These are phyloP conservation scores for Aphanomyces cochlioides DNA, from an alignment of 352 stramenopile species.

Conservation along the genomic window DNA sequence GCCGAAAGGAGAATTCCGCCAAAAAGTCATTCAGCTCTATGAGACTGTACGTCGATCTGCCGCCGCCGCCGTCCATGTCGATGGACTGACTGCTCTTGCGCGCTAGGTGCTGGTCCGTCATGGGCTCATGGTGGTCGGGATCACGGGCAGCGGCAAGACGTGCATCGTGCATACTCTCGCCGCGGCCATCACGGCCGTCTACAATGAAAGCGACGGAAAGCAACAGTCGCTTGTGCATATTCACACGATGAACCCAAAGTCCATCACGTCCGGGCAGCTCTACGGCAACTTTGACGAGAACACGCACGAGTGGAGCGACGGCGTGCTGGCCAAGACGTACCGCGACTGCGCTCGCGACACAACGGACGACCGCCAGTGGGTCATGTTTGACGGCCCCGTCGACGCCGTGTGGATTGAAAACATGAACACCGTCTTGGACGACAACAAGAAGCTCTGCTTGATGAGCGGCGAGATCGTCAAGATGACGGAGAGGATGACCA, in stretches of 20 bases:
- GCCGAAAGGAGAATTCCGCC: slow-evolving; percentile 78
- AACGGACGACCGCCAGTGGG: slow-evolving; percentile 85
- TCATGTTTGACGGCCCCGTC: slow-evolving; percentile 92
- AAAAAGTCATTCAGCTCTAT: slow-evolving; percentile 93
- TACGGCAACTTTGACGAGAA: slow-evolving; percentile 94
- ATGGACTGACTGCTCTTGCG: background rate
- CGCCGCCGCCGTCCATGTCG: background rate
- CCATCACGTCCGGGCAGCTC: slow-evolving; percentile 90
- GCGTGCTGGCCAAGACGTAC: slow-evolving; percentile 92
- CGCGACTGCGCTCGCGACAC: slow-evolving; percentile 86
- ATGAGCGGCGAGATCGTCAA: slow-evolving; percentile 94
- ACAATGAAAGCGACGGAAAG: slow-evolving; percentile 51
- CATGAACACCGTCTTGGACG: slow-evolving; percentile 93
- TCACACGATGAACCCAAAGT: slow-evolving; percentile 93
- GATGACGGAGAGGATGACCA: slow-evolving; percentile 93
- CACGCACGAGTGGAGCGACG: slow-evolving; percentile 94
- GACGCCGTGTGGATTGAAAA: slow-evolving; percentile 95
- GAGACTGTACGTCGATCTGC: slow-evolving; percentile 70
- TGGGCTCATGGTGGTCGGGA: slow-evolving; percentile 94
- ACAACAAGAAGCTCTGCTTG: slow-evolving; percentile 93
- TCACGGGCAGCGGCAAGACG: slow-evolving; percentile 92
- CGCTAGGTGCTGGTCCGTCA: slow-evolving; percentile 86
- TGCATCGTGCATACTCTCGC: slow-evolving; percentile 85
- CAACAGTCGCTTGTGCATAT: slow-evolving; percentile 66
- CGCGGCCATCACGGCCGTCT: slow-evolving; percentile 68